Conservation (phyloP, 2,329 filamentous ascomycete genomes). For the Ophiostoma sp. region DNA sequence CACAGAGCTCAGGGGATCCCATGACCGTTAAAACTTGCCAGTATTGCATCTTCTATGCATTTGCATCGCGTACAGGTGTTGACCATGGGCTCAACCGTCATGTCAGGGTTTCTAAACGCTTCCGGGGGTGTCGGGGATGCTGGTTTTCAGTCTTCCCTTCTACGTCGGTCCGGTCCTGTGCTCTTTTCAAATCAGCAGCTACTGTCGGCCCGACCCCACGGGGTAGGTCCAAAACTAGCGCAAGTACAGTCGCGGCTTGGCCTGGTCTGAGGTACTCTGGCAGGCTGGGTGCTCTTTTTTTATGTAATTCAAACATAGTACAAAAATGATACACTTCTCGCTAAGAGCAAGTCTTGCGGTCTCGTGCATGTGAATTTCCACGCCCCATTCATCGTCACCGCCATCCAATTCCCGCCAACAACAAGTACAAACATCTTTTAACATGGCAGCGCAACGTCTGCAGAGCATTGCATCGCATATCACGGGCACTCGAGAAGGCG, state of each 20-base stretch:
- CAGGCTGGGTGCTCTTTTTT: not conserved
- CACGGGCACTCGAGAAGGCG: not conserved
- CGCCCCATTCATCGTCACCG: not conserved
- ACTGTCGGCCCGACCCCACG: not conserved
- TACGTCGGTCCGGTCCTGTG: not conserved
- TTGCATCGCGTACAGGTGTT: not conserved
- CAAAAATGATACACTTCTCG: not conserved
- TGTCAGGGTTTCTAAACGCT: not conserved
- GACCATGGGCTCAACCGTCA: not conserved
- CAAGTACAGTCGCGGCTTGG: not conserved
- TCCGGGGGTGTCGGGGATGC: not conserved
- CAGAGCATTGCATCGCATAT: constrained; percentile 12
- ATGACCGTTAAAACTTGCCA: not conserved
- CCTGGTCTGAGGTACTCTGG: not conserved
- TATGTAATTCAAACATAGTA: not conserved
- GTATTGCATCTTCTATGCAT: constrained; percentile 3
- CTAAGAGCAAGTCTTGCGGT: not conserved
- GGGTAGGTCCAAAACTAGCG: not conserved
- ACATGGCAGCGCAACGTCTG: constrained; percentile 8
- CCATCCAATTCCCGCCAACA: not conserved
- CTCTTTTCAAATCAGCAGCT: not conserved
- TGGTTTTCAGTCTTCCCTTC: not conserved
- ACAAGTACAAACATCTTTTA: not conserved
- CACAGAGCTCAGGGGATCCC: not conserved
- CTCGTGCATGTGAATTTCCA: not conserved